Conservation (phyloP, 192 early-diverging fungal species). For the Geosiphon pyriformis region DNA sequence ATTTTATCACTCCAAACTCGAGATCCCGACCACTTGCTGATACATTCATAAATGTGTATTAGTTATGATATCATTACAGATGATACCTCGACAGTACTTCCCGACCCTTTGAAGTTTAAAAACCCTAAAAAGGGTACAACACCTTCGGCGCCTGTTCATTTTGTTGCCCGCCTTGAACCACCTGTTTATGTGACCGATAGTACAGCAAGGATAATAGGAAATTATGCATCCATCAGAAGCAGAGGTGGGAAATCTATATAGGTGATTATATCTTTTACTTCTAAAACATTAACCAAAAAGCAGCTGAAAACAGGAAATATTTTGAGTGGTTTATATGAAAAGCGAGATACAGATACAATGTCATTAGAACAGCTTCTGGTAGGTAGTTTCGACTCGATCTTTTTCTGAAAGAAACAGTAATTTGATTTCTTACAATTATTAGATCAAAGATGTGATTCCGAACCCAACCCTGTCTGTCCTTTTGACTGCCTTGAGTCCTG, state of each 20-base stretch:
- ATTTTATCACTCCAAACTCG: no score
- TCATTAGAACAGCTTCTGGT: slow-evolving; percentile 20
- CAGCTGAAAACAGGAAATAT: slow-evolving; percentile 9
- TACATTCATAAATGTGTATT: background rate
- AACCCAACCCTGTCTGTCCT: background rate
- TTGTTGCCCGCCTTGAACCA: slow-evolving; percentile 16
- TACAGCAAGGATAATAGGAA: slow-evolving; percentile 1
- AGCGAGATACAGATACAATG: background rate
- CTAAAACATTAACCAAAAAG: no score
- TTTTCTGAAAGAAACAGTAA: background rate
- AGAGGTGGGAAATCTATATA: background rate
- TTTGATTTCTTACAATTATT: background rate
- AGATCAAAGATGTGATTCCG: slow-evolving; percentile 15
- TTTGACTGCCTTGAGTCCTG: background rate
- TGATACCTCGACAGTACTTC: background rate
- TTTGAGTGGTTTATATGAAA: background rate
- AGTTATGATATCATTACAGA: slow-evolving; percentile 3
- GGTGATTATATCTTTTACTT: background rate
- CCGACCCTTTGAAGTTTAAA: slow-evolving; percentile 10
- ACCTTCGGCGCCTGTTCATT: background rate
- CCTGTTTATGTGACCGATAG: slow-evolving; percentile 19
- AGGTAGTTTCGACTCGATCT: background rate
- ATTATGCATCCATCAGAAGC: background rate
- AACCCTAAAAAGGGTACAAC: background rate
- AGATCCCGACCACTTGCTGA: no score